phyloP scores from a whole-genome alignment of 805 yeast species.

The Nakazawaea pomicola region DNA sequence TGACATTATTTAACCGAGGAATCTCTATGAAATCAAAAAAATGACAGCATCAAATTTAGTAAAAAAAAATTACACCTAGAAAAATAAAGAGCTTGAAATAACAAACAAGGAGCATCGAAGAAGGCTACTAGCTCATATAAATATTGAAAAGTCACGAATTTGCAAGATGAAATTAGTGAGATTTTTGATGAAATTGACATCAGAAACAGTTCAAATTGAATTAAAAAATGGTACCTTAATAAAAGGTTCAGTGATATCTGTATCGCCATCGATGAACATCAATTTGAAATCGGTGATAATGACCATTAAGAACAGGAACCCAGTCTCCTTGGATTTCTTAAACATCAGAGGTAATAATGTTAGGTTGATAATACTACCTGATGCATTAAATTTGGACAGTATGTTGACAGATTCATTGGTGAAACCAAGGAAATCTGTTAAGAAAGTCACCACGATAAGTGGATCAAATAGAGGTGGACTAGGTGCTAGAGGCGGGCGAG shows the following conservation, averaged over 20 bases:
- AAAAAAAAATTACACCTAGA: too few species aligned
- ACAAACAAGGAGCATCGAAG: too few species aligned
- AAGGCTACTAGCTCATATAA: too few species aligned
- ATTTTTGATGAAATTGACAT: constrained; percentile 78
- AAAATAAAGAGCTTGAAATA: too few species aligned
- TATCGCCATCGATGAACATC: constrained; percentile 89
- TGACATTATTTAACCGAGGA: too few species aligned
- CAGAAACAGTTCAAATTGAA: constrained; percentile 87
- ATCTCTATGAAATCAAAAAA: too few species aligned
- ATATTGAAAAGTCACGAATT: too few species aligned
- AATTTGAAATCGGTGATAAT: constrained; percentile 75
- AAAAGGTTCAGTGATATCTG: constrained; percentile 78
- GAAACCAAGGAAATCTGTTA: constrained; percentile 29
- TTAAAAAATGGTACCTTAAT: constrained; percentile 86
- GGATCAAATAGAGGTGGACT: constrained; percentile 14
- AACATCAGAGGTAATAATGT: constrained; percentile 88
- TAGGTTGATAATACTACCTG: constrained; percentile 80
- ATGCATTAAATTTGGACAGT: constrained; percentile 69
- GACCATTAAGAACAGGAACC: constrained; percentile 66
- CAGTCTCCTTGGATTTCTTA: constrained; percentile 67
- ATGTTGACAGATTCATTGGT: constrained; percentile 48
- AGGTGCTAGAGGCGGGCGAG: constrained; percentile 10
- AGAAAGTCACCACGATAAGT: constrained; percentile 13
- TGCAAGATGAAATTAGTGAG: constrained; percentile 61
- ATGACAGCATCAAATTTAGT: too few species aligned